Evolutionary conservation across 495 filamentous ascomycete genomes (phyloP), one percentile per base, ranked within the genome.

Genomic region (Lepidopterella palustris): DNA sequence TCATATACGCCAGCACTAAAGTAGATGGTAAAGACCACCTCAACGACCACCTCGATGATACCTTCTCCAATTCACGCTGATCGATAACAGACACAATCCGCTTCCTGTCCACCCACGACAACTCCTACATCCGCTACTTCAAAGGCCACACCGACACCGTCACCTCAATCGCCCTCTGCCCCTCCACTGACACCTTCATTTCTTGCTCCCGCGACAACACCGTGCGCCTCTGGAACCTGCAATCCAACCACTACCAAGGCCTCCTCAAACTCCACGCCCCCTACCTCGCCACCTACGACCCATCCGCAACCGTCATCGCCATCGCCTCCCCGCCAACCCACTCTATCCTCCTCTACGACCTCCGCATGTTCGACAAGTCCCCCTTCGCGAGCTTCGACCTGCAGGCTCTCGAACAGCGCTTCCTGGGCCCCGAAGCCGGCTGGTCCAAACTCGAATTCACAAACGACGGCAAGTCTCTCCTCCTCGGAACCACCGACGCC

Each of bases 1-100:
- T 99, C 59, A 87, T 97, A 28, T 96, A 99, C 69, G 90, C 95
- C 39, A 93, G 88, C 70, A 97, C 93, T 3, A 96, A 97, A 66
- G 83, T 90, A 45, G 95, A 99, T 67, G 86, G 84, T 87, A 76
- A 28, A 56, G 21, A 20, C 48, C 47, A 9, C 60, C 20, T 5
- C 50, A 18, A 42, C 4, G 23, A 45, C 32, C 31, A 40, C 20
- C 21, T 23, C 20, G 24, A 56, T n/a, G n/a, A n/a, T n/a, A n/a
- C n/a, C n/a, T n/a, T n/a, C n/a, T n/a, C n/a, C n/a, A n/a, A n/a
- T n/a, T n/a, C n/a, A n/a, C n/a, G n/a, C n/a, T 31, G 20, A 42
- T 13, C 39, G 2, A 31, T 39, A 50, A 21, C 45, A 87, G 86
- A 97, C 71, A 88, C 87, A 1, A 86, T 99, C 39, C 83, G 93